Evolutionary conservation across 1,284 basidiomycete species (phyloP).

Genomic region (Macrocybe sp.): DNA sequence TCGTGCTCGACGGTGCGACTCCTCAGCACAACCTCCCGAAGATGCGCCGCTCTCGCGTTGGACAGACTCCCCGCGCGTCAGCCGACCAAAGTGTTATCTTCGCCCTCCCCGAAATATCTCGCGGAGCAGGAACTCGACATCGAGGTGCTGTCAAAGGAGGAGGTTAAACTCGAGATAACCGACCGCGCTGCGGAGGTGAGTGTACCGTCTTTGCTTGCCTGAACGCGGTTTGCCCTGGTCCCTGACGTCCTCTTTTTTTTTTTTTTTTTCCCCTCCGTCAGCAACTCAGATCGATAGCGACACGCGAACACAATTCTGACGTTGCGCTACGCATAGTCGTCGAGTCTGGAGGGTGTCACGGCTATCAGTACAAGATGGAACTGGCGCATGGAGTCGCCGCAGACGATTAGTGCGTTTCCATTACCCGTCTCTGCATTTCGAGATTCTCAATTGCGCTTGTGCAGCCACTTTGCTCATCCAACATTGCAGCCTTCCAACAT

Average conservation of each 20-base stretch:
- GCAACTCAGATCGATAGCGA: slow-evolving; percentile 65
- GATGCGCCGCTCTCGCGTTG: slow-evolving; percentile 18
- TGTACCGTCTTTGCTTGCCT: slow-evolving; percentile 2
- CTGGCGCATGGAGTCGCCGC: slow-evolving; percentile 53
- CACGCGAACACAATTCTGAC: slow-evolving; percentile 50
- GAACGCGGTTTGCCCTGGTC: slow-evolving; percentile 2
- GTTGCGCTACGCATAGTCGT: slow-evolving; percentile 74
- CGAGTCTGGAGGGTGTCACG: slow-evolving; percentile 89
- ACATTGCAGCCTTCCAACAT: slow-evolving; percentile 66
- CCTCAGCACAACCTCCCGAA: background rate
- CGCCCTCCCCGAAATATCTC: slow-evolving; percentile 44
- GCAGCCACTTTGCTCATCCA: slow-evolving; percentile 65
- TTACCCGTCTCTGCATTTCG: slow-evolving; percentile 4
- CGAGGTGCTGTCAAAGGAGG: slow-evolving; percentile 40
- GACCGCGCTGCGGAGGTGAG: slow-evolving; percentile 70
- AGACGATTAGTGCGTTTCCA: slow-evolving; percentile 74
- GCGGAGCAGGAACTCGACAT: slow-evolving; percentile 53
- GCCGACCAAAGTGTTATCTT: slow-evolving; percentile 37
- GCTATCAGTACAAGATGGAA: slow-evolving; percentile 89
- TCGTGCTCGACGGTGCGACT: background rate
- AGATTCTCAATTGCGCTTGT: background rate
- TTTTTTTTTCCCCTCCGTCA: slow-evolving; percentile 19
- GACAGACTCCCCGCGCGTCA: slow-evolving; percentile 27
- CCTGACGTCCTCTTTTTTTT: background rate
- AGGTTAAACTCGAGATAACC: slow-evolving; percentile 52